These are phyloP conservation scores for Daedaleopsis sinensis DNA, from an alignment of 768 basidiomycete genomes.

Conservation along the genomic window DNA sequence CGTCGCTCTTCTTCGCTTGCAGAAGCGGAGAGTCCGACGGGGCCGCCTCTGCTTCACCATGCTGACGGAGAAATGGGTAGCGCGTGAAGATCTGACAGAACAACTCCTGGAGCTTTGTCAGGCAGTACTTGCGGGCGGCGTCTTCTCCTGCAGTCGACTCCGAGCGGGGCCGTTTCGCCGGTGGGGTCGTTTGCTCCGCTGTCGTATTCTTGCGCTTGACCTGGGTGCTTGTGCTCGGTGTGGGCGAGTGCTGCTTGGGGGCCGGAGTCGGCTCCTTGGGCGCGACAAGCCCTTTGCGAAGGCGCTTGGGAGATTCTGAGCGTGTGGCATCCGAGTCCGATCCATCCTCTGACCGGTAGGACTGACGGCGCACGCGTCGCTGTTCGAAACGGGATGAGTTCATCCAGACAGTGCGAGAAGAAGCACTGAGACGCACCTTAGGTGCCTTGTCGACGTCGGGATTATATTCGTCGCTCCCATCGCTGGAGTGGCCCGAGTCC, in stretches of 20 bases:
- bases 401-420: not conserved
- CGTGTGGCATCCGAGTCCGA: slow-evolving; percentile 7
- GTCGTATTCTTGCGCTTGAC: slow-evolving; percentile 61
- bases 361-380: slow-evolving; percentile 7
- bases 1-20: slow-evolving; percentile 50
- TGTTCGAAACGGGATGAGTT: not conserved
- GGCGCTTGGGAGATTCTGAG: slow-evolving; percentile 14
- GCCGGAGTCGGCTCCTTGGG: slow-evolving; percentile 5
- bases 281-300: slow-evolving; percentile 24
- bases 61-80: slow-evolving; percentile 57
- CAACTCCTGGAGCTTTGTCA: slow-evolving; percentile 73
- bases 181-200: slow-evolving; percentile 37
- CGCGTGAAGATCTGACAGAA: slow-evolving; percentile 71
- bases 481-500: slow-evolving; percentile 28
- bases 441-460: slow-evolving; percentile 6
- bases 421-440: not conserved
- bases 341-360: slow-evolving; percentile 5
- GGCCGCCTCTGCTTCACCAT: slow-evolving; percentile 28
- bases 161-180: slow-evolving; percentile 52
- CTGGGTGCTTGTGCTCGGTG: slow-evolving; percentile 11
- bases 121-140: slow-evolving; percentile 77
- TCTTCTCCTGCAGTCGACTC: slow-evolving; percentile 56
- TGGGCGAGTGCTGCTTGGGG: slow-evolving; percentile 21
- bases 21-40: slow-evolving; percentile 21
- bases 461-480: slow-evolving; percentile 12